Evolutionary conservation across 179 eudicot species (phyloP), one percentile per base, ranked within the genome.

Genomic region (Nepenthes alata): DNA sequence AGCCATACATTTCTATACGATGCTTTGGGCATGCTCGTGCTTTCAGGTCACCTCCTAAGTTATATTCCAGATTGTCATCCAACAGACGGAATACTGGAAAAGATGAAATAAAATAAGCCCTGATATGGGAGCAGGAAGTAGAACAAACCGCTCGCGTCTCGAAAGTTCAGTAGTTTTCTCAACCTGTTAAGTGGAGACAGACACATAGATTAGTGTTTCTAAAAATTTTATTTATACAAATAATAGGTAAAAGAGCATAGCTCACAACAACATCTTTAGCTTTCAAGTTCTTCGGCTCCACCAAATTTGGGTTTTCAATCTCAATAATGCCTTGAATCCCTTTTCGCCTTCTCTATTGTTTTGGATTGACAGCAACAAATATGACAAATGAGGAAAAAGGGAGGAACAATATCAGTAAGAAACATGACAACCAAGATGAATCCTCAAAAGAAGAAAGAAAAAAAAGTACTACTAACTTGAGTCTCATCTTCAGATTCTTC

Each of bases 251-350:
- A 64, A 47, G 9, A 11, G 14, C 38, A 41, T 14, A 57, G 58
- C 96, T 84, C 71, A 91, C 97, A 74, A 88, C 97, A 70, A 83
- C 62, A 71, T 88, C 76, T 74, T 80, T 86, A 59, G 97, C 95
- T 79, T 88, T 91, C 74, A 91, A 6, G 51, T 72, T 85, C 84
- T 91, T 88, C 15, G 89, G 68, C 83, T 81, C 88, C 67, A 70
- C 96, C 78, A 91, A 58, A 73, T 91, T 91, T 37, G 97, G 97
- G 72, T 91, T 91, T 61, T 85, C 95, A 48, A 88, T 83, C 81
- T 91, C 85, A 72, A 91, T 91, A 52, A 91, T 64, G 11, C 97
- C 96, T 66, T 91, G 78, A 14, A 86, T 79, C 34, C 97, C 97
- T 71, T 91, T 91, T 58, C 64, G 72, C 68, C 83, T 86, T 79